Base-by-base conservation (phyloP, 2,329 filamentous ascomycete genomes). In the Trichoderma lentiforme region DNA sequence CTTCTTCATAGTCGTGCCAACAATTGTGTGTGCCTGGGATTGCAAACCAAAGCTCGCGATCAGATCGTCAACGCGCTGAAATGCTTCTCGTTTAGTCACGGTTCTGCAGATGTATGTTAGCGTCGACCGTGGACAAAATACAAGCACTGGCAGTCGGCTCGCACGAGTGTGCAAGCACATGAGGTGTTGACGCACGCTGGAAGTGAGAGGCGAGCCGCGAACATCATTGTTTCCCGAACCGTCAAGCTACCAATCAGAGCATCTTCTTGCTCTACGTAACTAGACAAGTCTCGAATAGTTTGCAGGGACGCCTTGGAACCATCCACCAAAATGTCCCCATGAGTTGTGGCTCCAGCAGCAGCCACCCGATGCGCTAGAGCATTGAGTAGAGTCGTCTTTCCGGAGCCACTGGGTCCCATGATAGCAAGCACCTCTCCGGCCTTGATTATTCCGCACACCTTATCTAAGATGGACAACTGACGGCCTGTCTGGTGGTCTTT, bases 201-300 rank as follows among this genome's bases (percentile, higher is more conserved):
- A 66, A 28, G 62, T 58, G 43, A 34, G 15, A 57, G 58, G 28
- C 61, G 61, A 18, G 34, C 36, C 36, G 61, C 61, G 79, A 97
- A 97, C 74, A 90, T 83, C 73, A 97, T 82, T 0, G 93, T 97
- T 83, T 97, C 94, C 34, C 87, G 85, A 9, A 95, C 92, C 0
- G 93, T 97, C 74, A 97, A 84, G 0, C 91, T 91, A 5, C 93
- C 94, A 66, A 95, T 92, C 14, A 97, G 85, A 1, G 93, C 91
- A 83, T 97, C 94, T 75, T 97, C 93, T 80, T 97, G 94, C 83
- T 97, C 94, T 26, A 97, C 93, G 78, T 94, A 97, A 62, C 90
- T 89, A 70, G 88, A 91, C 64, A 95, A 85, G 62, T 88, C 85
- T 21, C 89, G 88, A 75, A 95, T 91, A 0, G 83, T 83, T 8